Evolutionary conservation across 1,139 yeast species (phyloP).

Genomic region (Pichia sp.): DNA sequence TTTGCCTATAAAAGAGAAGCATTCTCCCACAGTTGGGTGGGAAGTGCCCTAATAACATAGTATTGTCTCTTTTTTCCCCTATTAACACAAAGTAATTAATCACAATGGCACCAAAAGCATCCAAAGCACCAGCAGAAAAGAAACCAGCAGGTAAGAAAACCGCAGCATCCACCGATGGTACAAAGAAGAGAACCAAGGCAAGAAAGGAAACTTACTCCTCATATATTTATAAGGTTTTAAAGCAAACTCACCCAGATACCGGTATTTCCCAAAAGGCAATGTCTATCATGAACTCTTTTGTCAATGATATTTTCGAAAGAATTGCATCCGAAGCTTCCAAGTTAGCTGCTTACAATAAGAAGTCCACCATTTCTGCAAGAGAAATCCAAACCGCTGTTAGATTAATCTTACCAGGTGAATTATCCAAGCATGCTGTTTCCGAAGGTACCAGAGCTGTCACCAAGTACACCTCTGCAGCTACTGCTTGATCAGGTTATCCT

Average conservation of each 20-base stretch:
- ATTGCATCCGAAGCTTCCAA: conserved; percentile 97
- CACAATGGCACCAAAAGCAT: conserved; percentile 94
- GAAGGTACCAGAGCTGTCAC: conserved; percentile 99
- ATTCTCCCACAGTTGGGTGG: neutral
- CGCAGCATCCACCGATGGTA: conserved; percentile 61
- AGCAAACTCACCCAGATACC: conserved; percentile 99
- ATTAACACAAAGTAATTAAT: neutral
- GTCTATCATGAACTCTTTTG: conserved; percentile 99
- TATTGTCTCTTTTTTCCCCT: neutral
- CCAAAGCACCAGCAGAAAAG: conserved; percentile 98
- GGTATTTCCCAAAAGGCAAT: conserved; percentile 99
- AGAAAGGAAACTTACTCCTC: conserved; percentile 99
- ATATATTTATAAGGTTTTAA: conserved; percentile 95
- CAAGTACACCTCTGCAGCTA: conserved; percentile 88
- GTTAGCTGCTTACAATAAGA: conserved; percentile 99
- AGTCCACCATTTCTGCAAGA: conserved; percentile 97
- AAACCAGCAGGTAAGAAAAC: conserved; percentile 97
- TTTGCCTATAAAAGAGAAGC: neutral
- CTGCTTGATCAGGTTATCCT: conserved; percentile 29
- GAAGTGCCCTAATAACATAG: too few relatives aligned
- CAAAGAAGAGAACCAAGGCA: conserved; percentile 89
- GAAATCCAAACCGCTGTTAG: conserved; percentile 99
- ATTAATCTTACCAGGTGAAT: conserved; percentile 98
- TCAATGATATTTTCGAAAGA: conserved; percentile 93
- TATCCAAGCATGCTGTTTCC: conserved; percentile 98